Evolutionary conservation across 2,329 filamentous ascomycete genomes (phyloP), one percentile per base, ranked within the genome.

Genomic region (Pyricularia grisea): DNA sequence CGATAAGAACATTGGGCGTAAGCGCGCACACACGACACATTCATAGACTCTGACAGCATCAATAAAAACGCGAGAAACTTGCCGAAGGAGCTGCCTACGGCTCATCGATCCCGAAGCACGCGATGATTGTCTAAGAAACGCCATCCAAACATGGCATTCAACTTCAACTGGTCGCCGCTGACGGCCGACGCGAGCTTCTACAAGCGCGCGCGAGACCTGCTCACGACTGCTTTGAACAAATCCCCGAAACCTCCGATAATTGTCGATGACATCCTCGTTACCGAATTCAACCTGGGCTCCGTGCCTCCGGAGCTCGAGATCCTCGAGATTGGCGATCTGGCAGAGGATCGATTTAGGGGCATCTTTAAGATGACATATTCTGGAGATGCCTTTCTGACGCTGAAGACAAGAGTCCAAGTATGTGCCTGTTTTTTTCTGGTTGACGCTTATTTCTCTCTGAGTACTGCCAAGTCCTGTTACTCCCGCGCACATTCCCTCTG

Each of bases 91-190:
- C 58, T 61, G 58, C 58, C 58, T 27, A 61, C 58, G 58, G 58
- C 58, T 61, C 20, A 55, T 42, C 36, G 17, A 12, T 14, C 9
- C 65, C 23, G 36, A 36, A 30, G 10, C 68, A 42, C 69, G 73
- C 73, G 65, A 74, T 74, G 73, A 68, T 63, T 67, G 69, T 65
- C 50, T 70, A 42, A 72, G 69, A 61, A 25, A 27, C 67, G 82
- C 81, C 80, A 82, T 82, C 80, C 81, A 80, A 85, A 81, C 81
- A 99, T 99, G 95, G 95, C 95, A 74, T 99, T 99, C 91, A 98
- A 98, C 85, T 99, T 99, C 92, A 98, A 98, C 92, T 99, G 95
- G 95, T 97, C 93, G 87, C 95, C 95, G 77, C 87, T 99, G 73
- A 95, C 96, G 82, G 94, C 94, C 77, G 95, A 98, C 83, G 94